phyloP scores from a whole-genome alignment of 1,139 yeast species.

The Geotrichum candidum region DNA sequence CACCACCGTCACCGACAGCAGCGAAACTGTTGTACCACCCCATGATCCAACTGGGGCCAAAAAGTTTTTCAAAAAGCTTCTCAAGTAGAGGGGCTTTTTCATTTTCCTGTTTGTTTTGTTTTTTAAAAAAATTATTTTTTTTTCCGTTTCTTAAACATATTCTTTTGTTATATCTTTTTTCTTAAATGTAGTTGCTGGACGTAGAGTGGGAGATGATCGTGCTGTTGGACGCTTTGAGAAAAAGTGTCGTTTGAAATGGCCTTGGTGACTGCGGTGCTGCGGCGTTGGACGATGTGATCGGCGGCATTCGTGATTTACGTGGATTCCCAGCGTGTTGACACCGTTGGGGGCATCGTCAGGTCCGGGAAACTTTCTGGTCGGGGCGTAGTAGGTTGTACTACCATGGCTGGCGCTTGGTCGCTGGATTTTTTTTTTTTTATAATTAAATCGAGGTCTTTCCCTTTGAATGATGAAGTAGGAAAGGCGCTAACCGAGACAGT shows the following conservation, averaged over 20 bases:
- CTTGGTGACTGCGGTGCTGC: not conserved
- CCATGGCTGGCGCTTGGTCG: not conserved
- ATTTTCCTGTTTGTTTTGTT: no score
- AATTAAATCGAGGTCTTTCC: not conserved
- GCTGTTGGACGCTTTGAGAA: not conserved
- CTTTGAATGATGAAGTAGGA: not conserved
- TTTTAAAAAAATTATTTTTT: no score
- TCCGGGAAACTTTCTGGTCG: not conserved
- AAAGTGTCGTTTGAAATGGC: not conserved
- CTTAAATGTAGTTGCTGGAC: not conserved
- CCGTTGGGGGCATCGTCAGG: not conserved
- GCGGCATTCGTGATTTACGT: not conserved
- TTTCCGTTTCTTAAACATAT: no score
- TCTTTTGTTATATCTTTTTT: no score
- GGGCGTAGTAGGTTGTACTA: not conserved
- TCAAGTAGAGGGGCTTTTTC: not conserved
- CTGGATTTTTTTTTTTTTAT: not conserved
- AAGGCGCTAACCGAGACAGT: not conserved
- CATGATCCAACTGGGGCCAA: not conserved
- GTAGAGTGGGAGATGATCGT: not conserved
- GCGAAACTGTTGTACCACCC: not conserved
- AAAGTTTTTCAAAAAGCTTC: not conserved
- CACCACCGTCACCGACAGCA: not conserved
- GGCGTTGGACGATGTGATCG: not conserved
- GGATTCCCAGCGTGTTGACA: not conserved